phyloP scores from a whole-genome alignment of 2,329 filamentous ascomycete species.

The Pseudogymnoascus verrucosus region DNA sequence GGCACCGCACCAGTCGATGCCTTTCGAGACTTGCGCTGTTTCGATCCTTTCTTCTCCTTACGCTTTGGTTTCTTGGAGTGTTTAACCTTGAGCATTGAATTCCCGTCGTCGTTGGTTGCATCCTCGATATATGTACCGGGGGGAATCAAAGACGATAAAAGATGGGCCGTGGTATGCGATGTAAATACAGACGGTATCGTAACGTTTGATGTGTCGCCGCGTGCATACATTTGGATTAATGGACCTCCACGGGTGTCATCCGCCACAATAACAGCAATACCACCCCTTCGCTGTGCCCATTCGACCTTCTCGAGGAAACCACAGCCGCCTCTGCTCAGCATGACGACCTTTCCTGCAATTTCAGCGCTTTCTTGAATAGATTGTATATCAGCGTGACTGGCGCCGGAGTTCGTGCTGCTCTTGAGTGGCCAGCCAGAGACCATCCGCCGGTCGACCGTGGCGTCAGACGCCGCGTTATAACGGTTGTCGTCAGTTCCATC shows the following conservation, averaged over 20 bases:
- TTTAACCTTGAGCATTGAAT: slow-evolving; percentile 46
- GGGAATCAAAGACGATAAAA: slow-evolving; percentile 81
- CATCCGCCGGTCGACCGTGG: background rate
- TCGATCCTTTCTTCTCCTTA: slow-evolving; percentile 22
- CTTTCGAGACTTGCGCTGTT: slow-evolving; percentile 15
- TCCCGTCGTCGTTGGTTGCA: slow-evolving; percentile 51
- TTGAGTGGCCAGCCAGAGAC: background rate
- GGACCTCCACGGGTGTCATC: slow-evolving; percentile 85
- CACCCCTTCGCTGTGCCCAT: slow-evolving; percentile 89
- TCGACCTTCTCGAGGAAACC: slow-evolving; percentile 96
- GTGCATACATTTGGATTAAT: slow-evolving; percentile 96
- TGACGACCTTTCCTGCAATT: slow-evolving; percentile 84
- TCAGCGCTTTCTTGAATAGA: slow-evolving; percentile 86
- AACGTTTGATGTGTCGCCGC: slow-evolving; percentile 89
- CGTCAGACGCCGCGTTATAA: background rate
- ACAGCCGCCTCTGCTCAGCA: slow-evolving; percentile 87
- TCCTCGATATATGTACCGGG: slow-evolving; percentile 56
- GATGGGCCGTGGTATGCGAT: slow-evolving; percentile 85
- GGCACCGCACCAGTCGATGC: slow-evolving; percentile 11
- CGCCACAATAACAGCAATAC: slow-evolving; percentile 83
- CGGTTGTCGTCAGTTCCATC: slow-evolving; percentile 70
- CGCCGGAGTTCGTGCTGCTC: slow-evolving; percentile 17
- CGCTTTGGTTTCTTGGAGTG: slow-evolving; percentile 28
- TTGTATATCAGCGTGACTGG: slow-evolving; percentile 74
- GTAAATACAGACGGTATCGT: slow-evolving; percentile 94